Evolutionary conservation across 371 early-diverging fungal species (phyloP).

Genomic region (Actinomortierella ambigua): DNA sequence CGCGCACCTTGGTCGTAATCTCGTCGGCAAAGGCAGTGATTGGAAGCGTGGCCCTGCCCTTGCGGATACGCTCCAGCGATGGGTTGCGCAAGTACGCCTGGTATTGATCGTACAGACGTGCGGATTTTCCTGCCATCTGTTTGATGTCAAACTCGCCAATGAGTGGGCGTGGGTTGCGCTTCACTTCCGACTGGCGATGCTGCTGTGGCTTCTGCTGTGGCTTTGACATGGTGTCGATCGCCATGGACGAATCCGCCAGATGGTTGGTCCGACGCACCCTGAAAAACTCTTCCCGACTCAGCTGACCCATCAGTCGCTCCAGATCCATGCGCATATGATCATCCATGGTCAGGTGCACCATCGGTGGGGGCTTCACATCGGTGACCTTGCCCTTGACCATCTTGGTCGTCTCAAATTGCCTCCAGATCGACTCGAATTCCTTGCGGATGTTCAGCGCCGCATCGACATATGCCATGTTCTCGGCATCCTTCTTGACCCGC

Average conservation of each 20-base stretch:
- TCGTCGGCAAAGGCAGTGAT: conserved; percentile 41
- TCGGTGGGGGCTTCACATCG: conserved; percentile 35
- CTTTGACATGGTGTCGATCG: neutral
- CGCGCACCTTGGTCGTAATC: conserved; percentile 57
- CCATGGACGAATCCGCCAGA: conserved; percentile 3
- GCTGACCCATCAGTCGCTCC: conserved; percentile 25
- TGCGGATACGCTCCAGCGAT: conserved; percentile 27
- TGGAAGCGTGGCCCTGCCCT: conserved; percentile 32
- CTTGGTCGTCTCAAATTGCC: conserved; percentile 44
- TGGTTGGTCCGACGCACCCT: conserved; percentile 14
- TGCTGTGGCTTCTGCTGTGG: conserved; percentile 13
- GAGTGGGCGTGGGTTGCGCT: conserved; percentile 15
- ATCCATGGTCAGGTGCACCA: conserved; percentile 42
- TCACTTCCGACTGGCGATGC: neutral
- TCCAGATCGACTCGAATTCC: conserved; percentile 40
- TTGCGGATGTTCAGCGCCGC: conserved; percentile 48
- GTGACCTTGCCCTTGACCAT: conserved; percentile 42
- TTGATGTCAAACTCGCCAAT: conserved; percentile 32
- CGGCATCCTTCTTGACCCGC: conserved; percentile 48
- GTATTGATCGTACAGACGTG: conserved; percentile 29
- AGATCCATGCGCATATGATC: conserved; percentile 32
- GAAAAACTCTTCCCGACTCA: conserved; percentile 38
- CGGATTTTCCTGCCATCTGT: conserved; percentile 42
- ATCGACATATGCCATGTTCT: conserved; percentile 41
- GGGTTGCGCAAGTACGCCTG: conserved; percentile 33